Evolutionary conservation across 2,329 filamentous ascomycete species (phyloP).

Genomic region (Pseudomassariella vexata): DNA sequence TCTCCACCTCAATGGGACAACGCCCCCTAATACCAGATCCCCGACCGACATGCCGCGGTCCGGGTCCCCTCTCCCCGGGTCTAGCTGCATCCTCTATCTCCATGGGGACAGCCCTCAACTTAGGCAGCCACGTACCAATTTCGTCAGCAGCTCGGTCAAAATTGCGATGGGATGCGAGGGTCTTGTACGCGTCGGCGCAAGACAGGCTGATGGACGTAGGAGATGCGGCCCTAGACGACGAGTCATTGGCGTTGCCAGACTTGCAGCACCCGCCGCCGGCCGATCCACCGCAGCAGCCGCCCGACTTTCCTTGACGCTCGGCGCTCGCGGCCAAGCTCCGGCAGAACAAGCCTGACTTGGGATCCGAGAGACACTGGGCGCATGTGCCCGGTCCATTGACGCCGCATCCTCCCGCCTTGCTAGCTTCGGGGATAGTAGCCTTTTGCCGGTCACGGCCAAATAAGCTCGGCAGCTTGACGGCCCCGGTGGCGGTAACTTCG

Average conservation of each 20-base stretch:
- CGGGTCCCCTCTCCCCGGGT: slow-evolving; percentile 19
- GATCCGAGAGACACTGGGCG: slow-evolving; percentile 70
- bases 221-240: slow-evolving; percentile 34
- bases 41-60: slow-evolving; percentile 14
- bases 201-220: slow-evolving; percentile 62
- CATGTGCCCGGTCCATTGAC: slow-evolving; percentile 72
- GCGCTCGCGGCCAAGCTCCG: slow-evolving; percentile 69
- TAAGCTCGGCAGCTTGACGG: slow-evolving; percentile 52
- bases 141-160: slow-evolving; percentile 71
- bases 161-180: slow-evolving; percentile 68
- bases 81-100: slow-evolving; percentile 7
- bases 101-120: slow-evolving; percentile 57
- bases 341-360: slow-evolving; percentile 77
- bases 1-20: slow-evolving; percentile 70
- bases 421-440: slow-evolving; percentile 15
- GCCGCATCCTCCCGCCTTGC: slow-evolving; percentile 41
- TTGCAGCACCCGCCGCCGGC: slow-evolving; percentile 62
- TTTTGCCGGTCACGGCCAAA: slow-evolving; percentile 24
- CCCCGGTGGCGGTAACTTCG: slow-evolving; percentile 54
- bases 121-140: slow-evolving; percentile 69
- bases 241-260: slow-evolving; percentile 22
- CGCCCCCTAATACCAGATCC: slow-evolving; percentile 17
- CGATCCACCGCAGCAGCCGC: slow-evolving; percentile 59
- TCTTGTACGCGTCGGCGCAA: slow-evolving; percentile 75
- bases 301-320: slow-evolving; percentile 31